Conservation (phyloP, 2,329 filamentous ascomycete species). For the Phaeomoniella chlamydospora region DNA sequence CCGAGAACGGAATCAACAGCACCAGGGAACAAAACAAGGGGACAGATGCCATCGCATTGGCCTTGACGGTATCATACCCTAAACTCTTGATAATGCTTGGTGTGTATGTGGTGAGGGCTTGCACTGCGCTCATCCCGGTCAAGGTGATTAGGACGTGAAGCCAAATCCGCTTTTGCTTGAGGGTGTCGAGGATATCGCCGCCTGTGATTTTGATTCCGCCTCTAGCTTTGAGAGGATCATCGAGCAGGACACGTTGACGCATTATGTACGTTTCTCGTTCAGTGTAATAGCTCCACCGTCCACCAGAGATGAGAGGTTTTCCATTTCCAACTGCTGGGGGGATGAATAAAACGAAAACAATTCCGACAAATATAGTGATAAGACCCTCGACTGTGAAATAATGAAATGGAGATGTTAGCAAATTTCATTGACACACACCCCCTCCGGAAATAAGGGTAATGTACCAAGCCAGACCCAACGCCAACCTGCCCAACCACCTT, state of each 20-base stretch:
- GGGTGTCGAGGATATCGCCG: conserved; percentile 19
- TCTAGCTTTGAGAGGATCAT: conserved; percentile 25
- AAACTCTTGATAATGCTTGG: conserved; percentile 39
- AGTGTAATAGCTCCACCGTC: conserved; percentile 17
- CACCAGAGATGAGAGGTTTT: conserved; percentile 12
- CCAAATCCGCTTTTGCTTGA: conserved; percentile 35
- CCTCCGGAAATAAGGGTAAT: not conserved
- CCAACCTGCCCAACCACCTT: conserved; percentile 36
- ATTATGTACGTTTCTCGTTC: conserved; percentile 28
- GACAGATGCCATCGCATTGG: conserved; percentile 41
- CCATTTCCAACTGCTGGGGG: conserved; percentile 26
- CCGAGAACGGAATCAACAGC: conserved; percentile 13
- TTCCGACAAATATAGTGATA: conserved; percentile 24
- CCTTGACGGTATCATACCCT: conserved; percentile 32
- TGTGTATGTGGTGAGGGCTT: conserved; percentile 36
- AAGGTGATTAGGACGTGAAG: conserved; percentile 35
- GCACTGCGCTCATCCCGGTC: conserved; percentile 31
- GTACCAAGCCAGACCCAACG: conserved; percentile 29
- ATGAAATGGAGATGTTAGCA: not conserved
- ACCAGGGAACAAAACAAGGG: conserved; percentile 20
- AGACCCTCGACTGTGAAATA: conserved; percentile 36
- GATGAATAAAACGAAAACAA: conserved; percentile 16
- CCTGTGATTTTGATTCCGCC: conserved; percentile 22
- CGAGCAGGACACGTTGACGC: conserved; percentile 23
- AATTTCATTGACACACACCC: no score